Evolutionary conservation across 2,329 filamentous ascomycete genomes (phyloP).

Genomic region (Sporothrix phasma): DNA sequence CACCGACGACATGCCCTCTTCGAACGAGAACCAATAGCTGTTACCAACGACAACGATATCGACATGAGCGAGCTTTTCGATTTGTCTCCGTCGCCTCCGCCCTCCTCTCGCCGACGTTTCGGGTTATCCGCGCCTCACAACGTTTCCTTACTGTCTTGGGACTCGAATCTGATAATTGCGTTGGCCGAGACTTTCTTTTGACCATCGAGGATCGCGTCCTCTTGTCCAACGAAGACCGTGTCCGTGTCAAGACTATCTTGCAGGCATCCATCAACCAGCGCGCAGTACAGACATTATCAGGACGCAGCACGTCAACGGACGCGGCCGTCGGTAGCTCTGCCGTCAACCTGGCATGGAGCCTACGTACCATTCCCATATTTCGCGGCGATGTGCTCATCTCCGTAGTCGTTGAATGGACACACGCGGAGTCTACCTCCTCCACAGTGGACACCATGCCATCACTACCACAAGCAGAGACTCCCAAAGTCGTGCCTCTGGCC

Average conservation of each 20-base stretch:
- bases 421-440: not conserved
- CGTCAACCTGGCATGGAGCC: constrained; percentile 22
- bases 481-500: not conserved
- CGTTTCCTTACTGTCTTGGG: constrained; percentile 25
- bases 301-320: constrained; percentile 19
- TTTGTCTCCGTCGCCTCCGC: constrained; percentile 25
- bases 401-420: constrained; percentile 26
- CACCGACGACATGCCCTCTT: not conserved
- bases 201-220: constrained; percentile 23
- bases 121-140: constrained; percentile 25
- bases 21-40: not conserved
- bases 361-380: constrained; percentile 27
- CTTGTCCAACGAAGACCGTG: constrained; percentile 23
- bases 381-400: constrained; percentile 24
- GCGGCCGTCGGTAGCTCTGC: not conserved
- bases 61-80: constrained; percentile 24
- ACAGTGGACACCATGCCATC: not conserved
- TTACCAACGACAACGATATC: not conserved
- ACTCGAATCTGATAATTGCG: constrained; percentile 21
- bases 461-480: not conserved
- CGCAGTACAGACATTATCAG: constrained; percentile 19
- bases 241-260: constrained; percentile 23
- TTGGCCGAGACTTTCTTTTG: constrained; percentile 24
- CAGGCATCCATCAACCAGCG: constrained; percentile 24
- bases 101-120: constrained; percentile 25